Percentiles rank a stretch among this genome's conserved stretches.
Evolutionary conservation across 352 stramenopile species (phyloP).

Genomic region (Halophytophthora polymorphica): DNA sequence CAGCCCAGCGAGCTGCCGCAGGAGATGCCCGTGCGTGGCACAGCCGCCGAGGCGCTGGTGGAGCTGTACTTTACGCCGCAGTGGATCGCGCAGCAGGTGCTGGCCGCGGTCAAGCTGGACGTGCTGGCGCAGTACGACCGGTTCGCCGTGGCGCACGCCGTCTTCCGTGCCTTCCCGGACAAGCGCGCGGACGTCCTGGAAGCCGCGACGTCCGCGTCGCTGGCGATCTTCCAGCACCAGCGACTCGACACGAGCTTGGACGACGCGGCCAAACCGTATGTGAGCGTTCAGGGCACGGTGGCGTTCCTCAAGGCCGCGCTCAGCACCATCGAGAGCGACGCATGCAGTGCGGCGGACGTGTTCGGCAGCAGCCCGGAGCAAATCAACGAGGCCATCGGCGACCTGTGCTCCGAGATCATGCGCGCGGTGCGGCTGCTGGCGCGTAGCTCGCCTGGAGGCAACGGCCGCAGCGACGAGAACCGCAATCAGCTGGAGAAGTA

Average conservation of each 20-base stretch:
- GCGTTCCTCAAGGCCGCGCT: constrained; percentile 52
- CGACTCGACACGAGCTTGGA: constrained; percentile 12
- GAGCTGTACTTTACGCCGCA: constrained; percentile 43
- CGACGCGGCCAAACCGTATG: constrained; percentile 24
- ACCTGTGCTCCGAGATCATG: constrained; percentile 43
- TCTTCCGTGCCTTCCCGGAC: constrained; percentile 43
- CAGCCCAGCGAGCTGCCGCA: constrained; percentile 12
- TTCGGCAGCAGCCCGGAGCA: constrained; percentile 38
- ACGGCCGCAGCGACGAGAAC: constrained; percentile 32
- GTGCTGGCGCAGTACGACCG: constrained; percentile 56
- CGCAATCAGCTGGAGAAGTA: constrained; percentile 69
- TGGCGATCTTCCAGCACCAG: constrained; percentile 76
- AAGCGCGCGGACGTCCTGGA: constrained; percentile 37
- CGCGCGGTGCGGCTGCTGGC: constrained; percentile 50
- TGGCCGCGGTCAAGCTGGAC: constrained; percentile 51
- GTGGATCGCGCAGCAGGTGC: constrained; percentile 46
- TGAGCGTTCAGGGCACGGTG: constrained; percentile 60
- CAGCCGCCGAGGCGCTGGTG: constrained; percentile 27
- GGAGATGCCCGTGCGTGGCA: constrained; percentile 23
- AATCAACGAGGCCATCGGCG: constrained; percentile 30
- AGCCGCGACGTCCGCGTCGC: constrained; percentile 25
- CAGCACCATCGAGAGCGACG: constrained; percentile 35
- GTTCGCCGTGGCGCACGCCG: constrained; percentile 53
- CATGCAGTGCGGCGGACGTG: constrained; percentile 27
- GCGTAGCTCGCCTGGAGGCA: constrained; percentile 49